Base-by-base conservation (phyloP, 306 rosid species). In the Cicer cuneatum region DNA sequence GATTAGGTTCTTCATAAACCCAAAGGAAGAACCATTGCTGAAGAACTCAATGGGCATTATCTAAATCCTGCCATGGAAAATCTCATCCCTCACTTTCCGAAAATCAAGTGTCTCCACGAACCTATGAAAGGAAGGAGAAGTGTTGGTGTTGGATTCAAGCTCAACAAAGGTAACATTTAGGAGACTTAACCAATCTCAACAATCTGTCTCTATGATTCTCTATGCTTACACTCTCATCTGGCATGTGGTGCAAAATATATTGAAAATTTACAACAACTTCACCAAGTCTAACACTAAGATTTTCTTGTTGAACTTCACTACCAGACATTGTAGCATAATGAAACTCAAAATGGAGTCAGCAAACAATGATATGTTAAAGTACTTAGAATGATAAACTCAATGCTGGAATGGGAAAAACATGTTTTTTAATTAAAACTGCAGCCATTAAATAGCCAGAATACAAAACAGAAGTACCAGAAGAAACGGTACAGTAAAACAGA, bases 61-160 rank as follows among this genome's bases (percentile, higher is more conserved):
- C 60, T 78, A 52, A 90, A 90, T 39, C 90, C 98, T 15, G 89
- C 97, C 96, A 90, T 90, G 58, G 41, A 65, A 73, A 93, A 83
- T 78, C 98, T 93, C 63, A 7, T 24, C 69, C 75, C 84, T 96
- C 97, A 91, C 85, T 93, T 93, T 33, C 92, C 89, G 0, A 85
- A 79, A 69, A 13, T 90, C 87, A 75, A 90, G 19, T 0, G 89
- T 85, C 89, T 93, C 98, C 4, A 19, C 15, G 79, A 93, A 93
- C 81, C 97, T 87, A 4, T 72, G 0, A 6, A 35, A 54, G 70
- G 89, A 93, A 15, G 98, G 85, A 40, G 93, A 90, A 62, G 97
- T 93, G 82, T 90, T 93, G 73, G 97, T 93, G 86, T 90, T 93
- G 38, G 98, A 90, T 66, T 93, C 98, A 80, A 90, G 97, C 86